Base-by-base conservation (phyloP, 2,329 filamentous ascomycete genomes). In the Botryotinia convoluta region DNA sequence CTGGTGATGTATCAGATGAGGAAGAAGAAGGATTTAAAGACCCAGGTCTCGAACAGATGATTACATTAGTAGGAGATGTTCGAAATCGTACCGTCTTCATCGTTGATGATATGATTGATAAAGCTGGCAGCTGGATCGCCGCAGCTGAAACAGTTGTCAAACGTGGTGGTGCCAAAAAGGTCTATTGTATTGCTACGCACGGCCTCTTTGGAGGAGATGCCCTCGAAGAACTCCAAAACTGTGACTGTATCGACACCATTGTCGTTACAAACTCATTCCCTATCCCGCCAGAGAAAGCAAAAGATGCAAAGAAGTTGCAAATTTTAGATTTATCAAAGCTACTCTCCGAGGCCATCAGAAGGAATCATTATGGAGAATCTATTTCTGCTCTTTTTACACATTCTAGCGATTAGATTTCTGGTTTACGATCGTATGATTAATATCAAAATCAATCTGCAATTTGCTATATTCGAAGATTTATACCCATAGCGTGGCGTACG, bases 81-180 rank as follows among this genome's bases (percentile, higher is more conserved):
- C 92, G 91, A 80, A 90, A 93, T 81, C 90, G 93, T 74, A 91
- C 93, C 0, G 96, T 98, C 71, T 92, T 99, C 81, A 94, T 99
- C 75, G 93, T 99, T 68, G 96, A 99, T 82, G 96, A 99, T 82
- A 98, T 99, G 93, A 98, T 99, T 80, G 96, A 99, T 84, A 98
- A 97, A 84, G 91, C 94, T 16, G 93, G 92, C 22, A 97, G 94
- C 10, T 99, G 96, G 96, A 97, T 99, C 77, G 95, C 95, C 9
- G 96, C 96, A 10, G 96, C 96, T 20, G 96, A 99, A 85, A 97
- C 95, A 1, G 95, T 97, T 3, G 93, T 97, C 71, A 98, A 98
- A 86, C 90, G 92, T 76, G 97, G 96, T 76, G 89, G 90, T 62
- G 96, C 96, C 1, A 97, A 93, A 78, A 96, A 93, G 83, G 96